Conservation (phyloP, 495 filamentous ascomycete species). For the Podospora comata region DNA sequence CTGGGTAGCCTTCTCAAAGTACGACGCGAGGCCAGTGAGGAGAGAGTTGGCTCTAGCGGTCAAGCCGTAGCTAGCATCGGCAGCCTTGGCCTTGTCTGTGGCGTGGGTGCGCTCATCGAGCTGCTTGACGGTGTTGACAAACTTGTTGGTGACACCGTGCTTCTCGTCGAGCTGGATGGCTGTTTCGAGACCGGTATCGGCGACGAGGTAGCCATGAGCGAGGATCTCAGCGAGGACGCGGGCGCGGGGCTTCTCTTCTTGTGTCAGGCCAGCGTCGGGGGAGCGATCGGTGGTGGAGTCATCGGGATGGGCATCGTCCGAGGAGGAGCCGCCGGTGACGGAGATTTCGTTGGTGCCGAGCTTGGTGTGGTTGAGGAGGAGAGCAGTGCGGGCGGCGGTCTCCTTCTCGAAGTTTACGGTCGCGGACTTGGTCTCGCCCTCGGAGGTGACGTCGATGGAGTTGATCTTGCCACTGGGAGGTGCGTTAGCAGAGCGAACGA, state of each 20-base stretch:
- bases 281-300: slow-evolving; percentile 53
- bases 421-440: slow-evolving; percentile 67
- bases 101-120: slow-evolving; percentile 83
- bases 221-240: slow-evolving; percentile 95
- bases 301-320: slow-evolving; percentile 39
- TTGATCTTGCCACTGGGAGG: slow-evolving; percentile 80
- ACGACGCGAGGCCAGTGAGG: slow-evolving; percentile 62
- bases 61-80: slow-evolving; percentile 75
- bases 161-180: slow-evolving; percentile 88
- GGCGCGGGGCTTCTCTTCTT: slow-evolving; percentile 91
- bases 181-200: slow-evolving; percentile 76
- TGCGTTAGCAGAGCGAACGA: slow-evolving; percentile 25
- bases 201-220: slow-evolving; percentile 85
- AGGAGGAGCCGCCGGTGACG: slow-evolving; percentile 59
- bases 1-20: slow-evolving; percentile 88
- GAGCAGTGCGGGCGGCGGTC: slow-evolving; percentile 90
- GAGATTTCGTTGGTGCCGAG: slow-evolving; percentile 77
- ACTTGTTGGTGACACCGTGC: slow-evolving; percentile 77
- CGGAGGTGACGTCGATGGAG: slow-evolving; percentile 69
- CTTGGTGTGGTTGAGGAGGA: slow-evolving; percentile 93
- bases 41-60: slow-evolving; percentile 59
- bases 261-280: slow-evolving; percentile 56
- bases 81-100: slow-evolving; percentile 68
- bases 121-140: slow-evolving; percentile 66
- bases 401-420: slow-evolving; percentile 94